Base-by-base conservation (phyloP, 495 filamentous ascomycete genomes). In the Penicillium desertorum region DNA sequence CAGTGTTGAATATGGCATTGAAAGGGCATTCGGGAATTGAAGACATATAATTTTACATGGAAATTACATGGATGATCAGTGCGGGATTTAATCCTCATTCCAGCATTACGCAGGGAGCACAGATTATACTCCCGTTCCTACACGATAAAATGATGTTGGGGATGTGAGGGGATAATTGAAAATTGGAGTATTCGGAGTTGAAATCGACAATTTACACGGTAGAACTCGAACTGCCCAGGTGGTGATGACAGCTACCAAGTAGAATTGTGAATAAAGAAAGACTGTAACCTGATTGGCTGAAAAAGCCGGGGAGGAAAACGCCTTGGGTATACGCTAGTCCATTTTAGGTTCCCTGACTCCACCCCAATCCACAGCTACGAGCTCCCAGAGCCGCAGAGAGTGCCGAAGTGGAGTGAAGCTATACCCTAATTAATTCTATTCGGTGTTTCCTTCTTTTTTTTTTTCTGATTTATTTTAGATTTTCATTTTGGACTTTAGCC, bases 321-420 rank as follows among this genome's bases (percentile, higher is more conserved):
- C 39, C 54, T 55, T 63, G 30, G 53, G 44, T 27, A 36, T 11
- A 25, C 41, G 57, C 52, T 52, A 52, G 37, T 11, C 50, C 17
- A 5, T 0, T 7, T 41, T 37, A 0, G 12, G 2, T 17, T n/a
- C 5, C 1, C 10, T 29, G 27, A 29, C 27, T 29, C 27, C 27
- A 29, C 27, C 27, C 7, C 25, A 19, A 42, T 62, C 66, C 64
- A 67, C 66, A 54, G 17, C 59, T 64, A 58, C 43, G 57, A 69
- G 64, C 64, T 69, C 45, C 66, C 57, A 67, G 66, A 69, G 66
- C 66, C 66, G 64, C 66, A 69, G 66, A 62, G 45, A 51, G 48
- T 62, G 66, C 66, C 66, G 66, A 69, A 63, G 64, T 66, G 66
- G 59, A 64, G 29, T 12, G 43, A 5, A 48, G 16, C 41, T 20